Evolutionary conservation across 2,329 filamentous ascomycete species (phyloP), one percentile per base, ranked within the genome.

Genomic region (Chaetomiaceae sp.): DNA sequence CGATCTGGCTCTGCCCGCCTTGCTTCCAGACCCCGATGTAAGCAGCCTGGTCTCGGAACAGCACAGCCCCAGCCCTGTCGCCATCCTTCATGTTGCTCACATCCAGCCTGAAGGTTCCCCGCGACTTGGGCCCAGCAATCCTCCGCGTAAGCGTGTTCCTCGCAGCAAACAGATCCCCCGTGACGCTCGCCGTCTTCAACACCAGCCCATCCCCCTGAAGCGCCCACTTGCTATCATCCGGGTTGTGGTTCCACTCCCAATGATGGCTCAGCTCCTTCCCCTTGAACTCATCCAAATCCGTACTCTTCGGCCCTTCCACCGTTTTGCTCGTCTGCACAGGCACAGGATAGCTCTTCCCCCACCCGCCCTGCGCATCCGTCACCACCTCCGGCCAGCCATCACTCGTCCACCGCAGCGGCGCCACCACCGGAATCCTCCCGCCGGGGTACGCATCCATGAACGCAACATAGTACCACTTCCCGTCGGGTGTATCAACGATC

Each of bases 241-340:
- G 81, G 63, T 83, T 83, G 59, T 84, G 81, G 59, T 84, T 84
- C 80, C 80, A 84, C 63, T 84, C 80, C 77, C 78, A 84, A 1
- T 75, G 67, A 0, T 71, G 69, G 7, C 69, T 64, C 1, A 84
- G 67, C 0, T 64, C 56, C 0, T 66, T 60, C 0, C 74, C 75
- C 0, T 57, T 47, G 57, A 83, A 83, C 0, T 56, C 64, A 55
- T 83, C 78, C 0, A 69, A 72, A 15, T 75, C 72, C 0, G 67
- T 66, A 34, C 66, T 29, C 1, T 11, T 27, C 15, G 17, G 57
- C n/a, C 19, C 57, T 4, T 55, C 36, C 5, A 68, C 56, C 1
- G 63, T 62, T 54, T 66, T 64, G 34, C 57, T 63, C 14, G 63
- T 59, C 3, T 63, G 54, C 0, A 71, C 59, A 0, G 74, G 71